Base-by-base conservation (phyloP, 2,329 filamentous ascomycete genomes). In the Simplicillium aogashimaense region DNA sequence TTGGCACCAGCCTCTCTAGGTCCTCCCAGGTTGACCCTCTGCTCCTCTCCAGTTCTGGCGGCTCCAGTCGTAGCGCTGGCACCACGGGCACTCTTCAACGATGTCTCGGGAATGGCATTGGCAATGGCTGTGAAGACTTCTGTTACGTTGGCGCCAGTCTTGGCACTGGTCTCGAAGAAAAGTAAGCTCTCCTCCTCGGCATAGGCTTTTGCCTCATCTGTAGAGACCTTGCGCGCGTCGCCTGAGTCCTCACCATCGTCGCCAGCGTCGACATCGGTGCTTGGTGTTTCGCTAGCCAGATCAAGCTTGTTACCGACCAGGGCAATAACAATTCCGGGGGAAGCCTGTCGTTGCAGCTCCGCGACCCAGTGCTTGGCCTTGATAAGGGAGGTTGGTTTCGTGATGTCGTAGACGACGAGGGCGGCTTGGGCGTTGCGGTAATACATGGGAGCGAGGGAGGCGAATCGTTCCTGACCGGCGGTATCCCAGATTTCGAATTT, bases 301-400 rank as follows among this genome's bases (percentile, higher is more conserved):
- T 98, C 90, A 46, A 92, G 74, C 72, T 95, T 95, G 76, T 98
- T 98, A 56, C 90, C 90, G 30, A 97, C 92, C 35, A 98, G 77
- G 40, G 90, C 88, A 56, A 98, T 97, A 43, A 97, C 90, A 53
- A 98, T 97, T 18, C 90, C 90, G 3, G 90, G 90, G 10, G 85
- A 92, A 2, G 92, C 92, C 66, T 98, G 92, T 56, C 90, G 81
- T 69, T 97, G 90, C 42, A 98, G 76, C 66, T 98, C 90, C 42
- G 90, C 90, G 41, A 98, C 89, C 90, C 90, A 98, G 72, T 97
- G 90, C 68, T 94, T 94, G 39, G 92, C 92, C 70, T 98, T 97
- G 64, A 87, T 80, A 52, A 98, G 81, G 36, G 88, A 95, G 37
- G 87, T 92, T 34, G 89, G 85, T 65, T 97, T 97, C 47, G 92